Conservation (phyloP, 805 yeast genomes). For the Lachancea sp. region DNA sequence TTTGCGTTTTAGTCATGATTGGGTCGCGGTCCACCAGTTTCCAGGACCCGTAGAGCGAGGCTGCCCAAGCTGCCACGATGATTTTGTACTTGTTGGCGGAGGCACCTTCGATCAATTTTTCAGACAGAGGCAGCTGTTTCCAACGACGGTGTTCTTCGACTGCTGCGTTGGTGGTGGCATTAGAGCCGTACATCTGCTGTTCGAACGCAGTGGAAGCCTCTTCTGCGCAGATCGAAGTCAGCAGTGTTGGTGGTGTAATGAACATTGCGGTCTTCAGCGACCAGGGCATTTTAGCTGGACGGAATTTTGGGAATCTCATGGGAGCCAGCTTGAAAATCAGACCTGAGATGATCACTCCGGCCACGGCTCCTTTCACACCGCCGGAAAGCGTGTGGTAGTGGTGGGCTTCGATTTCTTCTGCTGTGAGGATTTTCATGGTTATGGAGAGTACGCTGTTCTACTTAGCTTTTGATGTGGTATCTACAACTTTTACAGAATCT, state of each 20-base stretch:
- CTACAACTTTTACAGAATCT: too few relatives aligned
- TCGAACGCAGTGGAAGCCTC: conserved; percentile 65
- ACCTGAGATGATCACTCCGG: conserved; percentile 53
- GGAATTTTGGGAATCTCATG: conserved; percentile 40
- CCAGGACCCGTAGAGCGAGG: conserved; percentile 77
- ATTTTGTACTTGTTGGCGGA: conserved; percentile 57
- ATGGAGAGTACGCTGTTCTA: background rate
- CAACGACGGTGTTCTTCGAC: conserved; percentile 46
- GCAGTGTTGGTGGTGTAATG: conserved; percentile 59
- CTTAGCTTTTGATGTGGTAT: background rate
- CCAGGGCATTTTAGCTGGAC: conserved; percentile 41
- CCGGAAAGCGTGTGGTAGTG: conserved; percentile 51
- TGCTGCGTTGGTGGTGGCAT: conserved; percentile 33
- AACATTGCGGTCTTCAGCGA: conserved; percentile 57
- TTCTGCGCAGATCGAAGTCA: conserved; percentile 63
- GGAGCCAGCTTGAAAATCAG: conserved; percentile 49
- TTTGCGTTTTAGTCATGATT: conserved; percentile 68
- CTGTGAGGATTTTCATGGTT: conserved; percentile 57
- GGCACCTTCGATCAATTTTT: conserved; percentile 44
- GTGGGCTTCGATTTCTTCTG: conserved; percentile 64
- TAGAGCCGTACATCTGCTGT: conserved; percentile 48
- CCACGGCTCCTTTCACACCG: conserved; percentile 51
- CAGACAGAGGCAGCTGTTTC: conserved; percentile 42
- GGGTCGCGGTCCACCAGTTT: conserved; percentile 63
- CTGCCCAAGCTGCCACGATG: conserved; percentile 73